phyloP scores from a whole-genome alignment of 2,329 filamentous ascomycete genomes.

The Aspergillus bombycis region DNA sequence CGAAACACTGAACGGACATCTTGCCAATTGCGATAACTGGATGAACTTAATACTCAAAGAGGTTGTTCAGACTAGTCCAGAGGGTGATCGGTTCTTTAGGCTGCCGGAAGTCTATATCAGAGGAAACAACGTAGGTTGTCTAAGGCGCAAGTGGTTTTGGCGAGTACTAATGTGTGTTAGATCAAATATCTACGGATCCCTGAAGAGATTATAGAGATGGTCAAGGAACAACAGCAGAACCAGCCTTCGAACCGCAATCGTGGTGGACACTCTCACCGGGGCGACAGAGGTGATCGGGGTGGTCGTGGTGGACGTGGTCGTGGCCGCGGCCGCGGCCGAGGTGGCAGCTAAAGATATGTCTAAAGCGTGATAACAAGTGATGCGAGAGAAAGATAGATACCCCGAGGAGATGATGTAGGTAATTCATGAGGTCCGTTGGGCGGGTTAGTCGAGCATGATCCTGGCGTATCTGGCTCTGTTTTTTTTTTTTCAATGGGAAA shows the following conservation, averaged over 20 bases:
- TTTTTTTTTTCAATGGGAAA: slow-evolving; percentile 32
- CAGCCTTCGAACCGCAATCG: slow-evolving; percentile 53
- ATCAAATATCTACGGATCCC: slow-evolving; percentile 98
- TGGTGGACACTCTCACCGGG: slow-evolving; percentile 34
- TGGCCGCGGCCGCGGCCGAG: slow-evolving; percentile 48
- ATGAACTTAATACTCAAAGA: slow-evolving; percentile 99
- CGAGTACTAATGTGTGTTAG: slow-evolving; percentile 50
- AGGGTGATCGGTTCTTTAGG: slow-evolving; percentile 91
- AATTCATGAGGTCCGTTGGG: slow-evolving; percentile 32
- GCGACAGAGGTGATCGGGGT: slow-evolving; percentile 44
- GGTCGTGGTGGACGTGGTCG: slow-evolving; percentile 48
- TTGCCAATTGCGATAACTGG: slow-evolving; percentile 98
- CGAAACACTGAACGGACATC: slow-evolving; percentile 93
- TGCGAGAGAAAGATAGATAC: slow-evolving; percentile 39
- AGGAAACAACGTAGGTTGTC: slow-evolving; percentile 82
- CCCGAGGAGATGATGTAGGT: slow-evolving; percentile 32
- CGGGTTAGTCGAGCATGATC: slow-evolving; percentile 42
- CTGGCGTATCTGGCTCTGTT: slow-evolving; percentile 43
- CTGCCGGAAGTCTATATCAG: slow-evolving; percentile 94
- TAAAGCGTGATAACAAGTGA: slow-evolving; percentile 19
- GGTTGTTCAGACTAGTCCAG: slow-evolving; percentile 93
- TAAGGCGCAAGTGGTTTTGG: neutral
- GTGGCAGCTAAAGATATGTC: slow-evolving; percentile 31
- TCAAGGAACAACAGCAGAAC: slow-evolving; percentile 86
- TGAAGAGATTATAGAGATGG: slow-evolving; percentile 92